A percentile compares a stretch with the other conserved stretches of the same genome.
Evolutionary conservation across 2,329 filamentous ascomycete species (phyloP).

Genomic region (Colletotrichum sp.): DNA sequence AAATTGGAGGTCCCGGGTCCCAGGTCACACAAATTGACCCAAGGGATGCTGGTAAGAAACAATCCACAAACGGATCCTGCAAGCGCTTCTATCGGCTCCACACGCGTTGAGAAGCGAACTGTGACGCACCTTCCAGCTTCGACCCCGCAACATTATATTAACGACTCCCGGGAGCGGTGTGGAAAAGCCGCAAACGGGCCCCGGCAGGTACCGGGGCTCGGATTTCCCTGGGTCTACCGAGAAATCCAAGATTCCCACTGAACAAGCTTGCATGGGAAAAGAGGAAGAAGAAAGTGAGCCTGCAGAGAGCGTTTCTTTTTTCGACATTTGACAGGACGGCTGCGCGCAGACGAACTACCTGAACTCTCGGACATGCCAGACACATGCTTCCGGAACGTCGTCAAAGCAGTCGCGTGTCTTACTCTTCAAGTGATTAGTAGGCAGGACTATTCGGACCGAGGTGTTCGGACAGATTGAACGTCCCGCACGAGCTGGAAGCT

Average conservation of each 20-base stretch:
- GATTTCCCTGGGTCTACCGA: background rate
- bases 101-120: background rate
- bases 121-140: background rate
- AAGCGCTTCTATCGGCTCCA: background rate
- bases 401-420: background rate
- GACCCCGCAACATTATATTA: background rate
- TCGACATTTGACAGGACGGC: background rate
- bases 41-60: background rate
- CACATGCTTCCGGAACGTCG: background rate
- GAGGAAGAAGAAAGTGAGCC: background rate
- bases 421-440: background rate
- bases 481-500: constrained; percentile 9
- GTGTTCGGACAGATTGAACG: background rate
- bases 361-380: background rate
- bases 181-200: background rate
- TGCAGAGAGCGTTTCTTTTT: background rate
- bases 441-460: background rate
- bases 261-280: background rate
- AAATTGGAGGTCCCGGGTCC: background rate
- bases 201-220: background rate
- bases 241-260: background rate
- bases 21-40: background rate
- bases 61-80: background rate
- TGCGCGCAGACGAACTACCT: background rate
- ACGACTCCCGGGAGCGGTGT: background rate